Evolutionary conservation across 2,329 filamentous ascomycete species (phyloP), one percentile per base, ranked within the genome.

Genomic region (Canariomyces notabilis): DNA sequence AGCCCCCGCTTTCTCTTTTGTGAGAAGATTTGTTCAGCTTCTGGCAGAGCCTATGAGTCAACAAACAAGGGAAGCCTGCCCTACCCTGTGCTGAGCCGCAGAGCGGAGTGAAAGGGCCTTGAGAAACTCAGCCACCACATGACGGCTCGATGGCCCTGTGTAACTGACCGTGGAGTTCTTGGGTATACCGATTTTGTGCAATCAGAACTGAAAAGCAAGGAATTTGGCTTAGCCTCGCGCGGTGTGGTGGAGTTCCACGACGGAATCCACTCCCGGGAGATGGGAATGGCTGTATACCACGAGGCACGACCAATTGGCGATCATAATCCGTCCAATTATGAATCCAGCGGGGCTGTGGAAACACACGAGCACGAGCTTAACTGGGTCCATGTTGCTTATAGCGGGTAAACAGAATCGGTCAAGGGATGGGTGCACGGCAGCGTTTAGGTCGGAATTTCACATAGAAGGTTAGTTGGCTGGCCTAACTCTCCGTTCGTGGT

Each of bases 311-410:
- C 44, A 38, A 43, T 44, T 43, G 42, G 43, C 23, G 31, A 42
- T 18, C 18, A 19, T 37, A 15, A 21, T 8, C 19, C 37, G 14
- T 37, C 21, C 35, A 37, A 18, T 18, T 11, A 26, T 21, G 18
- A 46, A 34, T 29, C 21, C 38, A 33, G 48, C 40, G 35, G 39
- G 40, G 37, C 37, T 47, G 41, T 44, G 50, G 43, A 34, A 31
- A 44, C 45, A 50, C 37, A 50, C 44, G 45, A 44, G 45, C 31
- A 50, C 22, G 44, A 42, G 31, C 31, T n/a, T n/a, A n/a, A n/a
- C n/a, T n/a, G n/a, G 38, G 22, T 39, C 31, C 32, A 49, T 46
- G 38, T 44, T 48, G 38, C 26, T 29, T 12, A 9, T 12, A 12
- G 14, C 26, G 26, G 26, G 14, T 4, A 26, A 29, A 29, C 26